Percentiles rank a stretch among this genome's conserved stretches.
phyloP scores from a whole-genome alignment of 2,329 filamentous ascomycete species.

The Nemania sp. region DNA sequence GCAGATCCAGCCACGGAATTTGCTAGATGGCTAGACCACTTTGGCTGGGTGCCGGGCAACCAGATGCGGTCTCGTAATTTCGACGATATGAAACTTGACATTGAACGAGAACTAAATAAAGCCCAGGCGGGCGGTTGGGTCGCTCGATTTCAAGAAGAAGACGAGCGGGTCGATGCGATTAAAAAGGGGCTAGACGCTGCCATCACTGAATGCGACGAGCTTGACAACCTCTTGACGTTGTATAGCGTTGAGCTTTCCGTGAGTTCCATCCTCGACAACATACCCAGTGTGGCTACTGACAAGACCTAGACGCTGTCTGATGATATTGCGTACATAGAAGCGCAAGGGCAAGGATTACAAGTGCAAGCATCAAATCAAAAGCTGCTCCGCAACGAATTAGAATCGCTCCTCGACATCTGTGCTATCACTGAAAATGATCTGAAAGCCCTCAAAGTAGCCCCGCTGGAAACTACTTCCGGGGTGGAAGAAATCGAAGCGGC shows the following conservation, averaged over 20 bases:
- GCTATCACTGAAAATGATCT: slow-evolving; percentile 81
- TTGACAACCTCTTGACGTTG: slow-evolving; percentile 90
- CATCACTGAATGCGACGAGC: slow-evolving; percentile 93
- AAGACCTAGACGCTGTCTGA: slow-evolving; percentile 79
- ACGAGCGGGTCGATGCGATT: slow-evolving; percentile 85
- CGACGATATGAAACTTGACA: slow-evolving; percentile 78
- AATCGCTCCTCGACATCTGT: slow-evolving; percentile 86
- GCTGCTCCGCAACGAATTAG: slow-evolving; percentile 84
- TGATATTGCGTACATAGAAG: slow-evolving; percentile 96
- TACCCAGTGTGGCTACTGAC: slow-evolving; percentile 31
- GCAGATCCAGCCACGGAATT: slow-evolving; percentile 79
- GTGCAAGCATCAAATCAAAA: slow-evolving; percentile 98
- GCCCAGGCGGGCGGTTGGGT: slow-evolving; percentile 94
- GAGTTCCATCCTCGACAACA: slow-evolving; percentile 45
- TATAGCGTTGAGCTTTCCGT: slow-evolving; percentile 94
- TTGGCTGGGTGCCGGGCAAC: slow-evolving; percentile 81
- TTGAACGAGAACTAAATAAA: slow-evolving; percentile 85
- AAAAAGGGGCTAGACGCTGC: slow-evolving; percentile 83
- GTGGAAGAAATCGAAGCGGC: slow-evolving; percentile 77
- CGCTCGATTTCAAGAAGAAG: slow-evolving; percentile 79
- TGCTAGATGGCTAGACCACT: slow-evolving; percentile 78
- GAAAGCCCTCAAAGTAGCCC: slow-evolving; percentile 70
- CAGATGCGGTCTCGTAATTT: slow-evolving; percentile 74
- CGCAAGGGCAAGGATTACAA: slow-evolving; percentile 93
- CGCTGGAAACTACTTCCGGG: slow-evolving; percentile 70